Conservation (phyloP, 345 rosid species). For the Dipteronia sinensis region DNA sequence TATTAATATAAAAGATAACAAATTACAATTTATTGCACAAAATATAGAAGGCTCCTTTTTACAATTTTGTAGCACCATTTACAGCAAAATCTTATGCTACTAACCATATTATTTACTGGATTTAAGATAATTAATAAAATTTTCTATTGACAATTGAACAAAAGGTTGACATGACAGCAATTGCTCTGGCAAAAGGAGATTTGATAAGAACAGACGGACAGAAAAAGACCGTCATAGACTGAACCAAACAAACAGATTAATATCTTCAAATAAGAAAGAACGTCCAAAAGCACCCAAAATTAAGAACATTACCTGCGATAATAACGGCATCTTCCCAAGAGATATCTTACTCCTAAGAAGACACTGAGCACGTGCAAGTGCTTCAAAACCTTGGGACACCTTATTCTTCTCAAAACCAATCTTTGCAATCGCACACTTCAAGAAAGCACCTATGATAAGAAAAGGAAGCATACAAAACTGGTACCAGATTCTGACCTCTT, state of each 20-base stretch:
- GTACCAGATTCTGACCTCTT: conserved; percentile 34
- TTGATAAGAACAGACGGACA: not conserved
- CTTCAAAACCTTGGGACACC: conserved; percentile 92
- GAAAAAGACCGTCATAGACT: not conserved
- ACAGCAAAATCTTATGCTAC: conserved; percentile 13
- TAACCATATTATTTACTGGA: not conserved
- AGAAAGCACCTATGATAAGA: conserved; percentile 71
- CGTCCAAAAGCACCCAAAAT: conserved; percentile 14
- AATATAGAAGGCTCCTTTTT: not conserved
- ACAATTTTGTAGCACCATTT: conserved; percentile 9
- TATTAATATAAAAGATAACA: not conserved
- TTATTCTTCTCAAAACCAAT: conserved; percentile 79
- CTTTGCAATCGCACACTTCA: conserved; percentile 96
- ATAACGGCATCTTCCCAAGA: conserved; percentile 70
- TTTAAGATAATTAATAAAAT: not conserved
- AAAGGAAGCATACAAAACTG: conserved; percentile 48
- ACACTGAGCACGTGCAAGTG: conserved; percentile 93
- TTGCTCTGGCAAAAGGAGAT: not conserved
- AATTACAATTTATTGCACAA: not conserved
- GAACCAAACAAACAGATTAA: not conserved
- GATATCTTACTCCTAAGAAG: conserved; percentile 83
- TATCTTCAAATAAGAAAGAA: conserved; percentile 3
- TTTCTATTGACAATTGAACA: not conserved
- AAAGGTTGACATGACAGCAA: not conserved
- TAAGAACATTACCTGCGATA: conserved; percentile 61